Percentiles rank a stretch among this genome's conserved stretches.
These are phyloP conservation scores for Aspergillus sp. DNA, from an alignment of 2,329 filamentous ascomycete genomes.

Conservation along the genomic window DNA sequence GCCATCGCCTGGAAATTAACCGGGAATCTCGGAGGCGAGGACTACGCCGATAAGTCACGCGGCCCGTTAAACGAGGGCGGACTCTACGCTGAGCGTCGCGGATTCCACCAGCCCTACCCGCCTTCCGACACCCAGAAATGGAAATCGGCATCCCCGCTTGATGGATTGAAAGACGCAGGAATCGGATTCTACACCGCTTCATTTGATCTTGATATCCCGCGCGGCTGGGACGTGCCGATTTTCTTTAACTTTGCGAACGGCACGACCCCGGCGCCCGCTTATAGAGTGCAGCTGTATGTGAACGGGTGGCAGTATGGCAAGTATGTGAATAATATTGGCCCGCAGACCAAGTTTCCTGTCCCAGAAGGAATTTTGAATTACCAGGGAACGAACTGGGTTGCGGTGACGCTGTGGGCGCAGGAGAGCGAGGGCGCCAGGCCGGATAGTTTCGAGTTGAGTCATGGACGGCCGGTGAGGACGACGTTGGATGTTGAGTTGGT, in stretches of 20 bases:
- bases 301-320: conserved; percentile 76
- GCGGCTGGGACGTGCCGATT: conserved; percentile 57
- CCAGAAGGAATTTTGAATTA: conserved; percentile 74
- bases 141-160: conserved; percentile 34
- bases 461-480: conserved; percentile 53
- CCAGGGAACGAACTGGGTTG: conserved; percentile 67
- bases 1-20: conserved; percentile 57
- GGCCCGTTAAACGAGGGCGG: conserved; percentile 61
- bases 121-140: conserved; percentile 30
- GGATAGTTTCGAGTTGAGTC: conserved; percentile 52
- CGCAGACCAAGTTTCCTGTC: conserved; percentile 70
- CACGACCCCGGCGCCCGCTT: conserved; percentile 54
- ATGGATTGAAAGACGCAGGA: conserved; percentile 48
- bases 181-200: conserved; percentile 54
- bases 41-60: conserved; percentile 52
- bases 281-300: conserved; percentile 66
- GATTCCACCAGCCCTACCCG: conserved; percentile 55
- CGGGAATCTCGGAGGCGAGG: conserved; percentile 58
- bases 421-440: conserved; percentile 58
- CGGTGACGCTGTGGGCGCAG: conserved; percentile 67
- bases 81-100: conserved; percentile 55
- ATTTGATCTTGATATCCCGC: conserved; percentile 52
- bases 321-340: conserved; percentile 70
- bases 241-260: conserved; percentile 50
- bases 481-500: conserved; percentile 50